Percentiles rank a stretch among this genome's conserved stretches.
phyloP scores from a whole-genome alignment of 164 flowering plant species.

The Nymphaea colorata region DNA sequence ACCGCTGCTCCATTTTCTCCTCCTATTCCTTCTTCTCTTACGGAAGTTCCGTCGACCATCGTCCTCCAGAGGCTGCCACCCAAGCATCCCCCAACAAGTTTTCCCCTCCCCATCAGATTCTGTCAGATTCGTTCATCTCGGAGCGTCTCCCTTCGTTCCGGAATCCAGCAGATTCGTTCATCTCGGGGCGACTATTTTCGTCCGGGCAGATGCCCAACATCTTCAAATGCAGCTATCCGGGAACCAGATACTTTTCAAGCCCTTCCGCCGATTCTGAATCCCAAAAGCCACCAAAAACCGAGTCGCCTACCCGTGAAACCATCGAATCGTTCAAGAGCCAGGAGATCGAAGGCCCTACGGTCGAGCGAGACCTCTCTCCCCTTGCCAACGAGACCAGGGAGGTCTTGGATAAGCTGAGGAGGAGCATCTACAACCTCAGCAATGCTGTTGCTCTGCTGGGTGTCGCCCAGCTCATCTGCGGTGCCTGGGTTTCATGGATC shows the following conservation, averaged over 20 bases:
- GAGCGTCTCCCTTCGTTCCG: neutral
- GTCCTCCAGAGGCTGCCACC: neutral
- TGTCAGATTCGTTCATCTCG: neutral
- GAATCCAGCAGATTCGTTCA: neutral
- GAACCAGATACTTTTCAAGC: neutral
- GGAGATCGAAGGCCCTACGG: constrained; percentile 28
- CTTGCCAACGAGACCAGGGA: constrained; percentile 29
- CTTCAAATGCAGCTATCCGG: neutral
- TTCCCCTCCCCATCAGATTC: neutral
- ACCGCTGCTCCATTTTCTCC: neutral
- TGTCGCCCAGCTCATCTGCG: constrained; percentile 55
- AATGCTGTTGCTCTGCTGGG: constrained; percentile 51
- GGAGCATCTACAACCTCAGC: constrained; percentile 57
- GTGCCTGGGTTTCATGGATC: constrained; percentile 61
- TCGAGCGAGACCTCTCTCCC: constrained; percentile 22
- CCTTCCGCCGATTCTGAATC: constrained; percentile 4
- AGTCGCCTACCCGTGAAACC: neutral
- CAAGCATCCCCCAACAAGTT: neutral
- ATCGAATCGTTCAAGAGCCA: constrained; percentile 16
- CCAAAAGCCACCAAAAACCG: constrained; percentile 3
- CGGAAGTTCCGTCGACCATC: neutral
- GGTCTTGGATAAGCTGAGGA: constrained; percentile 45
- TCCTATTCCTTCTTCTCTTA: neutral
- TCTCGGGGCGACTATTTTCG: neutral
- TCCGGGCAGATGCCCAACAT: too few relatives aligned